Conservation (phyloP, 2,329 filamentous ascomycete species). For the Orbilia brochopaga region DNA sequence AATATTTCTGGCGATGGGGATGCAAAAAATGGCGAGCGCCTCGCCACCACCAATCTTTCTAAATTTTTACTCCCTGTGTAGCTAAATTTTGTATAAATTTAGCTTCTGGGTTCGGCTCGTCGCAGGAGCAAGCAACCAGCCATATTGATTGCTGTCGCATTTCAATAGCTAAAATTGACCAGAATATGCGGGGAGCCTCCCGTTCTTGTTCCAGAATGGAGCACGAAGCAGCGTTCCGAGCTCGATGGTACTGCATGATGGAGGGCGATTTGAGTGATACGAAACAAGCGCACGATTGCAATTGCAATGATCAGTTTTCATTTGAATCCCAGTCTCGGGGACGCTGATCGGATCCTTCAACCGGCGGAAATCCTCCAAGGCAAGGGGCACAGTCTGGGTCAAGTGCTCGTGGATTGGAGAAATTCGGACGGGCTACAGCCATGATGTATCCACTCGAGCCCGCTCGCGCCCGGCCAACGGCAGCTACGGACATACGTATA, state of each 20-base stretch:
- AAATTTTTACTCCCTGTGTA: too few relatives aligned
- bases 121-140: background rate
- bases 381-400: background rate
- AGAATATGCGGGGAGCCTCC: slow-evolving; percentile 37
- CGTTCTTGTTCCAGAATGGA: slow-evolving; percentile 35
- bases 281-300: slow-evolving; percentile 1
- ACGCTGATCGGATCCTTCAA: too few relatives aligned
- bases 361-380: slow-evolving; percentile 13
- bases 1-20: background rate
- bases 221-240: slow-evolving; percentile 29
- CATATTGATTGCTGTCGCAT: slow-evolving; percentile 1
- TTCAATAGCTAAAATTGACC: slow-evolving; percentile 10
- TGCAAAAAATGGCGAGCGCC: background rate
- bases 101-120: background rate
- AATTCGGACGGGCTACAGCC: background rate
- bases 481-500: background rate
- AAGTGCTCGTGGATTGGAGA: slow-evolving; percentile 6
- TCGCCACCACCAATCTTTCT: too few relatives aligned
- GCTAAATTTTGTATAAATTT: background rate
- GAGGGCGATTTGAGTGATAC: background rate
- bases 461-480: slow-evolving; percentile 38
- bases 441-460: background rate
- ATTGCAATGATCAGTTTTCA: slow-evolving; percentile 5
- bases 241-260: background rate
- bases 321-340: slow-evolving; percentile 8